A percentile compares a stretch with the other conserved stretches of the same genome.
Evolutionary conservation across 2,329 filamentous ascomycete species (phyloP).

Genomic region (Colletotrichum agaves): DNA sequence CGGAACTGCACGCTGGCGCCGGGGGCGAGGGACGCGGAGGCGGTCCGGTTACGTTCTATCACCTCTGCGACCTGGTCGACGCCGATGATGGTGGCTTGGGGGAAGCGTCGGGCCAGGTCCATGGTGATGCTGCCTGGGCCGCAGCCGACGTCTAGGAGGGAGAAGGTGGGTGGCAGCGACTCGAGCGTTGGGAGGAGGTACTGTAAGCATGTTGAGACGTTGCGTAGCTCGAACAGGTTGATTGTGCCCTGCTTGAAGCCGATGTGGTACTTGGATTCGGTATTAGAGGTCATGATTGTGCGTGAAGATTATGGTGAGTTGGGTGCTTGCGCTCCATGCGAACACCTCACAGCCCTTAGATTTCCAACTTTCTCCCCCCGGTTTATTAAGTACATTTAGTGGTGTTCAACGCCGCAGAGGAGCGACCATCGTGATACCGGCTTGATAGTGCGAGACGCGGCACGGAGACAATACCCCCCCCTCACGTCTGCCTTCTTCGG

Average conservation of each 20-base stretch:
- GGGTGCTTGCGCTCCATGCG: background rate
- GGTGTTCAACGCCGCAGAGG: background rate
- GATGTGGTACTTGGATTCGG: conserved; percentile 22
- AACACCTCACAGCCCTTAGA: background rate
- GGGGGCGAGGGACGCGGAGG: background rate
- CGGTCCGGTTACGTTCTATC: conserved; percentile 20
- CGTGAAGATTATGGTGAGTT: background rate
- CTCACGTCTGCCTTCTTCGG: too few species aligned
- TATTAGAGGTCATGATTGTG: conserved; percentile 11
- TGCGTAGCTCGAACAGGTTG: conserved; percentile 26
- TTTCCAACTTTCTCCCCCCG: background rate
- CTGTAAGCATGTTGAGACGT: conserved; percentile 26
- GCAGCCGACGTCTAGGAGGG: conserved; percentile 55
- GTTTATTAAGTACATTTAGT: background rate
- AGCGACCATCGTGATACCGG: background rate
- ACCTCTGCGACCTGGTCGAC: conserved; percentile 40
- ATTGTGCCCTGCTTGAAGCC: conserved; percentile 27
- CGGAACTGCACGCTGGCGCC: conserved; percentile 16
- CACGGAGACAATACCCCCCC: too few species aligned
- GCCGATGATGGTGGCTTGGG: conserved; percentile 51
- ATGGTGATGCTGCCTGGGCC: conserved; percentile 56
- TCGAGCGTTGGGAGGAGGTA: conserved; percentile 49
- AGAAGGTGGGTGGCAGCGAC: conserved; percentile 42
- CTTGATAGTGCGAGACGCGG: too few species aligned
- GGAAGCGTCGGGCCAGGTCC: conserved; percentile 50